Percentiles rank a stretch among this genome's conserved stretches.
Evolutionary conservation across 768 basidiomycete genomes (phyloP).

Genomic region (Macrolepiota fuliginosa): DNA sequence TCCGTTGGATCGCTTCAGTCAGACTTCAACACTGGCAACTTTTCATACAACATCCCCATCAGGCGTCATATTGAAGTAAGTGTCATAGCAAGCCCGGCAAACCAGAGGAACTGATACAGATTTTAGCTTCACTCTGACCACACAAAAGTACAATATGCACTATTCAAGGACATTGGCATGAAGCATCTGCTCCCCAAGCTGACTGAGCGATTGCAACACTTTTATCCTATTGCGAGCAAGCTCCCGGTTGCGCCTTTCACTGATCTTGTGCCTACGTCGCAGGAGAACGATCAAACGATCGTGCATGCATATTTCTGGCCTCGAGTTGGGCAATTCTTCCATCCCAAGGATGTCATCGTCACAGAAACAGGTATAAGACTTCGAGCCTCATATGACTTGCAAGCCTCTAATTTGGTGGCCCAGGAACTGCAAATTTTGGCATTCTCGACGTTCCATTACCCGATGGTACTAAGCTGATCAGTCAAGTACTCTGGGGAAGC

Average conservation of each 20-base stretch:
- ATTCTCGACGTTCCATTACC: constrained; percentile 81
- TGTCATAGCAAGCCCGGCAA: neutral
- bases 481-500: constrained; percentile 87
- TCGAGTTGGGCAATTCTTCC: constrained; percentile 69
- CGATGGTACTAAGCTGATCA: constrained; percentile 58
- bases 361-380: constrained; percentile 79
- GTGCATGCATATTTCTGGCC: constrained; percentile 88
- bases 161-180: constrained; percentile 69
- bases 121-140: constrained; percentile 73
- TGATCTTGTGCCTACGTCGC: constrained; percentile 37
- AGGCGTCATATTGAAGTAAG: constrained; percentile 61
- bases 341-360: constrained; percentile 69
- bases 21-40: constrained; percentile 90
- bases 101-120: neutral
- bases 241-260: constrained; percentile 46
- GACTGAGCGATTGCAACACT: constrained; percentile 48
- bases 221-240: constrained; percentile 35
- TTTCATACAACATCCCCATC: constrained; percentile 69
- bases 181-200: constrained; percentile 75
- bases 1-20: constrained; percentile 69
- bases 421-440: constrained; percentile 82
- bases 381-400: neutral
- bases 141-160: constrained; percentile 62
- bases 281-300: constrained; percentile 53
- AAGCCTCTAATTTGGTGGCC: neutral